phyloP scores from a whole-genome alignment of 345 rosid species.

The Boechera stricta region DNA sequence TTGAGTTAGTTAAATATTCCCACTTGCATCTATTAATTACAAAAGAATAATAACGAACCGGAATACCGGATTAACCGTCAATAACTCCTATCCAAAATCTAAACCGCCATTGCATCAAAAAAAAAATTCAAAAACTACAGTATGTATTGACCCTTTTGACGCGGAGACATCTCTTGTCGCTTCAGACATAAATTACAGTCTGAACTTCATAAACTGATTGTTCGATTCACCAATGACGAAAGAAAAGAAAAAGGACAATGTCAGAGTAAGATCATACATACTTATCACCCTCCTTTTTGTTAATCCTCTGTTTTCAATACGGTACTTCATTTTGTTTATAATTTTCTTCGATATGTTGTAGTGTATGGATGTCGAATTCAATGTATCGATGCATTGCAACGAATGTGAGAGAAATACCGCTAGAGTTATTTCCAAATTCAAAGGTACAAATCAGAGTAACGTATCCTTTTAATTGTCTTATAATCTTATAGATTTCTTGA shows the following conservation, averaged over 20 bases:
- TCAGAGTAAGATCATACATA: constrained; percentile 33
- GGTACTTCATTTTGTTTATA: neutral
- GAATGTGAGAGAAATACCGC: constrained; percentile 79
- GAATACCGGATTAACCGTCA: constrained; percentile 16
- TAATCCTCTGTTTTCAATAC: neutral
- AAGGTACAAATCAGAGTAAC: constrained; percentile 52
- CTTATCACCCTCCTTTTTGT: neutral
- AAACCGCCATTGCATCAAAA: constrained; percentile 25
- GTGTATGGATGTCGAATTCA: constrained; percentile 57
- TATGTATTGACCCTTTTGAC: neutral
- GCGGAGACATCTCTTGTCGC: constrained; percentile 29
- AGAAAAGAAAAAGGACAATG: constrained; percentile 38
- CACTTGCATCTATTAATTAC: neutral
- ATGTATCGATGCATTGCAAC: constrained; percentile 74
- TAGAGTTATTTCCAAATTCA: constrained; percentile 57
- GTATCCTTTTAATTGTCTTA: neutral
- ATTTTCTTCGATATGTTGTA: constrained; percentile 29
- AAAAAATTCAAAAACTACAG: constrained; percentile 13
- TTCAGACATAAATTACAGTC: constrained; percentile 5
- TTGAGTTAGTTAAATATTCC: too few species aligned
- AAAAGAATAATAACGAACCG: neutral
- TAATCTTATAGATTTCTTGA: too few species aligned
- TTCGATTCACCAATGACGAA: constrained; percentile 31
- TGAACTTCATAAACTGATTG: neutral
- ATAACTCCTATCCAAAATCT: constrained; percentile 5